phyloP scores from a whole-genome alignment of 768 basidiomycete genomes.

The Podaxis sp. region DNA sequence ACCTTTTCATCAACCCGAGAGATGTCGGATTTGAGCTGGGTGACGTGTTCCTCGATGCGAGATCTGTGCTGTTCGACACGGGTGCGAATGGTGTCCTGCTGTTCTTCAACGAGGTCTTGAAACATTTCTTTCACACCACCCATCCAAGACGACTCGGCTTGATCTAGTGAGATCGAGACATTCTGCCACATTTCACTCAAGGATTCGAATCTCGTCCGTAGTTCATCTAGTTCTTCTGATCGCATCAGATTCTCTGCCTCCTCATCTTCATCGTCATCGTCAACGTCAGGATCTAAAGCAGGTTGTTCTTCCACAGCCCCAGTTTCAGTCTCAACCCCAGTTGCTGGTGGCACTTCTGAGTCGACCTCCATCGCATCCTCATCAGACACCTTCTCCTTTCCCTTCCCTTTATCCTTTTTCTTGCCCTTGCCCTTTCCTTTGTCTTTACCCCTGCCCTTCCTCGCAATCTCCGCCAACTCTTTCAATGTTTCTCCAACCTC shows the following conservation, averaged over 20 bases:
- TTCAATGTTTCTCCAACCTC: slow-evolving; percentile 15
- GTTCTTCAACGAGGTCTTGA: background rate
- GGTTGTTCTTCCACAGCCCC: background rate
- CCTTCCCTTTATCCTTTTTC: slow-evolving; percentile 10
- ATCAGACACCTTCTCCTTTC: slow-evolving; percentile 4
- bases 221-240: background rate
- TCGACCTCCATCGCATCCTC: slow-evolving; percentile 7
- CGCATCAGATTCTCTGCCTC: background rate
- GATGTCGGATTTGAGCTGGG: background rate
- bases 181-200: background rate
- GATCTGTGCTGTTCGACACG: background rate
- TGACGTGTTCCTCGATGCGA: background rate
- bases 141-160: background rate
- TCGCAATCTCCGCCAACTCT: slow-evolving; percentile 13
- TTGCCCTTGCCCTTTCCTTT: slow-evolving; percentile 7
- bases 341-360: background rate
- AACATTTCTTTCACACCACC: slow-evolving; percentile 1
- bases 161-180: background rate
- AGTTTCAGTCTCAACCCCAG: background rate
- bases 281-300: background rate
- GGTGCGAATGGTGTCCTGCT: background rate
- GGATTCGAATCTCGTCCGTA: background rate
- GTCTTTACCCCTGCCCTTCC: background rate
- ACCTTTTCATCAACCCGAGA: background rate
- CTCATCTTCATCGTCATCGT: background rate